Evolutionary conservation across 768 basidiomycete genomes (phyloP).

Genomic region (Tylopilus subfusipes): DNA sequence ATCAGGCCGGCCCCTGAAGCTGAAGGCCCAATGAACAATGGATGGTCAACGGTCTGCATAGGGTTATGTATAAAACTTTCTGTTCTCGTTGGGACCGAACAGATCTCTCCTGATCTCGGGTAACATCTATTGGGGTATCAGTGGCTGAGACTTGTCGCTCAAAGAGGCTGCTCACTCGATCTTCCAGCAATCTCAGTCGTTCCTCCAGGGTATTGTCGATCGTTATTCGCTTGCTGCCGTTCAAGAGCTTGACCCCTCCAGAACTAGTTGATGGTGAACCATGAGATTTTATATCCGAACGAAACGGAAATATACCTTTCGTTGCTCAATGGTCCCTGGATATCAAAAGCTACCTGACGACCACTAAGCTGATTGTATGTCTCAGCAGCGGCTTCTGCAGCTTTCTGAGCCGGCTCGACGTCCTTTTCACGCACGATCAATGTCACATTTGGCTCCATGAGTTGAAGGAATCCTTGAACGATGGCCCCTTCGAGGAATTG

Average conservation of each 20-base stretch:
- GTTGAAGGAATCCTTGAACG: slow-evolving; percentile 78
- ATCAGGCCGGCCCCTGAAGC: neutral
- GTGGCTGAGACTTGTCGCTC: neutral
- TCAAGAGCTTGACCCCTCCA: slow-evolving; percentile 79
- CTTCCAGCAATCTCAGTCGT: slow-evolving; percentile 82
- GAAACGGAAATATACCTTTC: slow-evolving; percentile 51
- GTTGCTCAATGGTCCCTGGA: slow-evolving; percentile 60
- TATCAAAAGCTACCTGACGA: slow-evolving; percentile 50
- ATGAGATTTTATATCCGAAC: neutral
- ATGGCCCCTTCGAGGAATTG: slow-evolving; percentile 83
- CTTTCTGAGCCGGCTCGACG: slow-evolving; percentile 52
- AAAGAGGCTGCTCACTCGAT: slow-evolving; percentile 58
- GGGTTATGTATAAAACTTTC: slow-evolving; percentile 77
- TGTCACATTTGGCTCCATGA: slow-evolving; percentile 72
- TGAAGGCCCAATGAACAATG: neutral
- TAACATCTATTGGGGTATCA: slow-evolving; percentile 69
- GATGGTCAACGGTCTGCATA: neutral
- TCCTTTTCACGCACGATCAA: slow-evolving; percentile 71
- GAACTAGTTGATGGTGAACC: slow-evolving; percentile 43
- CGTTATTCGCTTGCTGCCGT: slow-evolving; percentile 72
- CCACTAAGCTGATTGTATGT: slow-evolving; percentile 81
- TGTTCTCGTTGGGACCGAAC: slow-evolving; percentile 87
- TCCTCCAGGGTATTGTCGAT: slow-evolving; percentile 96
- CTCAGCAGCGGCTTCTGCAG: slow-evolving; percentile 59
- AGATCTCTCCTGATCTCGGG: slow-evolving; percentile 89